Evolutionary conservation across 2,329 filamentous ascomycete species (phyloP).

Genomic region (Dothideomycetidae sp.): DNA sequence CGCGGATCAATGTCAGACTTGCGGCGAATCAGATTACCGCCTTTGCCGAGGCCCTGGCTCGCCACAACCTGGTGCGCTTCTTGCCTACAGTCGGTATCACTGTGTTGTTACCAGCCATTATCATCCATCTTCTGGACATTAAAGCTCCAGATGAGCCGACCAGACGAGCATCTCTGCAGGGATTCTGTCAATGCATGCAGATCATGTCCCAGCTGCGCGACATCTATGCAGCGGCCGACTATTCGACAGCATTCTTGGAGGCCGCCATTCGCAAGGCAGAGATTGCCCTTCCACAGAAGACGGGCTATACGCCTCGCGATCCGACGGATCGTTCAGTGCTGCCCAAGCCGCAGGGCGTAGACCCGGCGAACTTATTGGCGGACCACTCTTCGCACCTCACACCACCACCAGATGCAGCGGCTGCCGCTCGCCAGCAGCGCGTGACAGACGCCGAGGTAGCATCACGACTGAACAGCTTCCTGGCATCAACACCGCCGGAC

Average conservation of each 20-base stretch:
- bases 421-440: constrained; percentile 15
- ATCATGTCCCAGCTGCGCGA: constrained; percentile 79
- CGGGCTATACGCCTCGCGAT: constrained; percentile 24
- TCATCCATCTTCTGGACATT: constrained; percentile 85
- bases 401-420: constrained; percentile 24
- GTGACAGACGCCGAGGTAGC: constrained; percentile 34
- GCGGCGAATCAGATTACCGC: constrained; percentile 75
- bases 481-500: constrained; percentile 36
- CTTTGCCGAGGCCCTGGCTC: constrained; percentile 64
- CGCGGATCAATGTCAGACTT: constrained; percentile 66
- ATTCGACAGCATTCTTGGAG: constrained; percentile 88
- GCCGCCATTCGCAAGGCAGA: constrained; percentile 78
- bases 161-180: constrained; percentile 57
- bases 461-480: constrained; percentile 33
- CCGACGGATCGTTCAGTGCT: constrained; percentile 22
- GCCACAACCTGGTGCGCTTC: constrained; percentile 57
- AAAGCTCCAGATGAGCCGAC: constrained; percentile 63
- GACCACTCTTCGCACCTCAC: constrained; percentile 18
- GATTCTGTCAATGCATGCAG: constrained; percentile 84
- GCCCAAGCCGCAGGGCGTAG: constrained; percentile 4
- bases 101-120: constrained; percentile 79
- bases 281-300: constrained; percentile 47
- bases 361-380: constrained; percentile 6
- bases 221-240: constrained; percentile 87
- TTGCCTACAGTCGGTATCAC: constrained; percentile 84